A percentile compares a stretch with the other conserved stretches of the same genome.
These are phyloP conservation scores for Nowakowskiella sp. DNA, from an alignment of 192 early-diverging fungal genomes.

Conservation along the genomic window DNA sequence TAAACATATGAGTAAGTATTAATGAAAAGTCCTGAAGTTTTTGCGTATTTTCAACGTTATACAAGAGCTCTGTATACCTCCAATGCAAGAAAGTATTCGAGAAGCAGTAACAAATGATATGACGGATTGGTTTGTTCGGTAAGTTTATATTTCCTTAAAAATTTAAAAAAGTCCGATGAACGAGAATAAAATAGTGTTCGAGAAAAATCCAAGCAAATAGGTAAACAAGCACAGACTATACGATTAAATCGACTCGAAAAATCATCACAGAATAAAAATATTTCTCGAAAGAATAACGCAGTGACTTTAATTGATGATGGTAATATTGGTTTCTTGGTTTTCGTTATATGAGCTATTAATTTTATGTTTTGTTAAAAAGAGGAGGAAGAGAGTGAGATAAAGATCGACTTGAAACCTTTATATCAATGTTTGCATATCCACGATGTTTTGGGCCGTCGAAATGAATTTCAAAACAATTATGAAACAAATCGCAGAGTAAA, in stretches of 20 bases:
- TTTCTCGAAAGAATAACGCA: too few species aligned
- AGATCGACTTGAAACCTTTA: constrained; percentile 89
- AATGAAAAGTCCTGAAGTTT: neutral
- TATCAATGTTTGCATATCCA: constrained; percentile 96
- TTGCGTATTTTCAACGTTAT: constrained; percentile 1
- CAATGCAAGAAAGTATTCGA: constrained; percentile 80
- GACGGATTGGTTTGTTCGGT: constrained; percentile 88
- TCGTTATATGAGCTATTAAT: constrained; percentile 72
- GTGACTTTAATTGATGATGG: too few species aligned
- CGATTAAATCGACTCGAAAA: constrained; percentile 5
- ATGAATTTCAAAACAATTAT: constrained; percentile 78
- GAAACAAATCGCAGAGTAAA: constrained; percentile 77
- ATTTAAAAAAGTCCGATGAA: neutral
- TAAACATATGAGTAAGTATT: constrained; percentile 60
- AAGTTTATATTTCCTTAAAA: neutral
- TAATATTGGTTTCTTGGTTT: too few species aligned
- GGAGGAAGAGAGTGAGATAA: too few species aligned
- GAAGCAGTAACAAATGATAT: constrained; percentile 77
- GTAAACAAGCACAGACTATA: constrained; percentile 29
- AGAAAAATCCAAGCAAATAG: constrained; percentile 71
- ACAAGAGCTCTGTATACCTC: constrained; percentile 76
- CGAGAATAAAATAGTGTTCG: constrained; percentile 64
- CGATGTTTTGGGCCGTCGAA: constrained; percentile 80
- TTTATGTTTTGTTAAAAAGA: too few species aligned
- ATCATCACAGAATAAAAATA: too few species aligned